Base-by-base conservation (phyloP, 2,329 filamentous ascomycete genomes). In the Sclerotinia trifoliorum region DNA sequence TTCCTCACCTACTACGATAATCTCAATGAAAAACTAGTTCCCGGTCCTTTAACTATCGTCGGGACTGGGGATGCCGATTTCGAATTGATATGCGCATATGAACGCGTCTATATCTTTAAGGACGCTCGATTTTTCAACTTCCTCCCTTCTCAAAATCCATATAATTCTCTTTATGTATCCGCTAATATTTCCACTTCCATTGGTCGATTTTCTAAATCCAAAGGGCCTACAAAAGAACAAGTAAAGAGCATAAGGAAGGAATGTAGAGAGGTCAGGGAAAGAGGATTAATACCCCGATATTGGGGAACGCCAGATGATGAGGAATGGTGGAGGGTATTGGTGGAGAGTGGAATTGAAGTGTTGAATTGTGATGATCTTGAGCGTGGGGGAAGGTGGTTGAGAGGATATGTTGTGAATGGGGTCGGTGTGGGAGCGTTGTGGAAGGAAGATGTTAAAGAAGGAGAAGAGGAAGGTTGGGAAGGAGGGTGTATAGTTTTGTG, bases 41-140 rank as follows among this genome's bases (percentile, higher is more conserved):
- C 66, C 0, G 72, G 83, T 2, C 80, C 83, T 0, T 75, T 86
- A 13, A 85, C 82, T 2, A 78, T 85, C 11, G 81, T 85, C 19
- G 82, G 79, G 11, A 84, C 82, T 1, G 84, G 84, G 24, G 80
- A 80, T 67, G 78, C 81, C 0, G 83, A 81, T 4, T 82, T 83
- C 70, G 69, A 72, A 39, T 67, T 70, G 2, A 69, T 55, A 1
- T 71, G 65, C 52, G 74, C 75, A 24, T 80, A 80, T 66, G 71
- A 74, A 7, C 79, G 77, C 1, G 77, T 81, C 66, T 81, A 82
- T 72, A 79, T 84, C 66, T 83, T 82, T 74, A 82, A 80, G 74
- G 83, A 84, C 65, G 82, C 82, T 0, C 81, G 81, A 0, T 76
- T 85, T 5, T 66, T 70, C 24, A 32, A 66, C 10, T 69, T 75